Percentiles rank a stretch among this genome's conserved stretches.
phyloP scores from a whole-genome alignment of 345 rosid species.

The Rhizophora mangle region DNA sequence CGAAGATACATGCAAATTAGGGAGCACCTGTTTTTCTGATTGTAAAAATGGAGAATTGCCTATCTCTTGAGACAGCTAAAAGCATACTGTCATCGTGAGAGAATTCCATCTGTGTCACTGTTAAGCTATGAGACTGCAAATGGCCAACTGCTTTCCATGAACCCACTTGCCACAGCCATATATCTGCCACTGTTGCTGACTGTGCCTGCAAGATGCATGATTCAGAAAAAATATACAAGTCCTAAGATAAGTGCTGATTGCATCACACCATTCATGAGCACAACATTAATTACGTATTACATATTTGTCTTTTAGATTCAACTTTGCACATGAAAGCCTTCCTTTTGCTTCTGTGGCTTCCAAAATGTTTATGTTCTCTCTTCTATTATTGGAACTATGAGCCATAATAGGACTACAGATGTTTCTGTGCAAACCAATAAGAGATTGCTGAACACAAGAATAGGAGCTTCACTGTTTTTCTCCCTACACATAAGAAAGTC shows the following conservation, averaged over 20 bases:
- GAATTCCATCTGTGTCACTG: constrained; percentile 88
- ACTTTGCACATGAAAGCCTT: background rate
- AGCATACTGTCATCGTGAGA: constrained; percentile 73
- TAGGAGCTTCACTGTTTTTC: background rate
- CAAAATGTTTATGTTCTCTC: background rate
- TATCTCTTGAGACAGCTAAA: constrained; percentile 87
- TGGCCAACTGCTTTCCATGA: constrained; percentile 90
- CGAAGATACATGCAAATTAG: background rate
- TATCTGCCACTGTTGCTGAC: constrained; percentile 72
- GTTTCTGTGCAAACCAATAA: constrained; percentile 1
- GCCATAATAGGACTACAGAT: background rate
- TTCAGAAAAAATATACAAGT: background rate
- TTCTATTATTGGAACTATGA: background rate
- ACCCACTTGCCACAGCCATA: constrained; percentile 94
- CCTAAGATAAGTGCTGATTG: background rate
- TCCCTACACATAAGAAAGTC: background rate
- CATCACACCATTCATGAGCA: background rate
- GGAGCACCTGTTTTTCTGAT: constrained; percentile 55
- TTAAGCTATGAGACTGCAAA: constrained; percentile 86
- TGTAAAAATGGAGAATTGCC: constrained; percentile 84
- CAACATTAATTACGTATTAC: too few species aligned
- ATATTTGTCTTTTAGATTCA: background rate
- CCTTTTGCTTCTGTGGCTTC: background rate
- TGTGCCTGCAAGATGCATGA: constrained; percentile 59
- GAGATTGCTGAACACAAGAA: background rate